Evolutionary conservation across 345 rosid genomes (phyloP), one percentile per base, ranked within the genome.

Genomic region (Turritis glabra): DNA sequence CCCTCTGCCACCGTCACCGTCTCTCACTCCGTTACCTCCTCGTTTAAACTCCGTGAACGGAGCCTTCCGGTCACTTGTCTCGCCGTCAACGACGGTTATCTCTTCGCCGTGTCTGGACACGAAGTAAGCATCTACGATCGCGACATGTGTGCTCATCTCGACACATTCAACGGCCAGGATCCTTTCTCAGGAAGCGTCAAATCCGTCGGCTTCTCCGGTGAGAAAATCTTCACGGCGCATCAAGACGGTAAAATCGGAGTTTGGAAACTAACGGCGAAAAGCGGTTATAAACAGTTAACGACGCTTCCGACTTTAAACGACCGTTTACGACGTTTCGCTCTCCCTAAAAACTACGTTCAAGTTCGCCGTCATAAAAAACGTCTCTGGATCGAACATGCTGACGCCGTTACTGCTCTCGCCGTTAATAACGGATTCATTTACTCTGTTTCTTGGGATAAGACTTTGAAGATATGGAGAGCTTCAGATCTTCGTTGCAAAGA

Each of bases 391-490:
- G 87, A 93, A 66, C 98, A 91, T 44, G 93, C 91, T 35, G 98
- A 94, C 82, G 93, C 97, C 71, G 86, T 94, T n/a, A 85, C 96
- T 0, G 89, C 82, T 5, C 89, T 91, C 8, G 91, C 93, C 44
- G 86, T 81, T 13, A 81, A 71, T 46, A 67, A 77, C 52, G 89
- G 88, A 3, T 64, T 87, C 57, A 80, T 91, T 54, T 91, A 88
- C 82, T 89, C 98, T 0, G 94, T 90, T 65, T 94, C 97, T 9
- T 94, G 97, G 98, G 97, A 94, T 64, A 88, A 79, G 77, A 82
- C 83, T 8, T 71, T 94, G 76, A 94, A 91, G 83, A 82, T 90
- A 17, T 94, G 98, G 98, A 74, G 90, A 17, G 85, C 82, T 0
- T 80, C 90, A 0, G 87, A 85, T 71, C 82, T 88, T 61, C 89